A percentile compares a stretch with the other conserved stretches of the same genome.
Conservation (phyloP, 257 asterid species). For the Datura wrightii region DNA sequence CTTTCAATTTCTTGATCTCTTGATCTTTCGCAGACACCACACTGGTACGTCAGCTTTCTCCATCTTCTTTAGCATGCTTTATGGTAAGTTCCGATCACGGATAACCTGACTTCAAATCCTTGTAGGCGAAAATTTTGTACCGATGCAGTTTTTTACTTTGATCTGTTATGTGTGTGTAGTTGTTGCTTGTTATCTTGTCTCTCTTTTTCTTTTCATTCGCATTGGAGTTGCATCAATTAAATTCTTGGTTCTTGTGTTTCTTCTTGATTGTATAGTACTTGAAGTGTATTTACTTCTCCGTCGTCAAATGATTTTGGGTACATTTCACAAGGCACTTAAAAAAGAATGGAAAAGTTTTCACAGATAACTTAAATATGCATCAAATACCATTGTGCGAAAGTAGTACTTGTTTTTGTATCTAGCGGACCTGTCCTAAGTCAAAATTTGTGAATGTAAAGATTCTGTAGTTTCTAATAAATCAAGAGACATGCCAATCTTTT, state of each 20-base stretch:
- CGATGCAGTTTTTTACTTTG: not conserved
- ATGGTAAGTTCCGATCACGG: not conserved
- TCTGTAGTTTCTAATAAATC: not conserved
- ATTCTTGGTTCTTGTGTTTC: not conserved
- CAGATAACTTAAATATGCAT: not conserved
- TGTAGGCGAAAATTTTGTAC: not conserved
- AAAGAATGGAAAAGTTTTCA: not conserved
- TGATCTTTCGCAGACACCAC: not conserved
- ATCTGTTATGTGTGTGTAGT: constrained; percentile 4
- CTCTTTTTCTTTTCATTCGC: not conserved
- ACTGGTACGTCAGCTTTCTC: not conserved
- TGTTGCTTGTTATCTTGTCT: not conserved
- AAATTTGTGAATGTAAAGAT: not conserved
- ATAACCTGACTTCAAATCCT: not conserved
- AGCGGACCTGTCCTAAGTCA: not conserved
- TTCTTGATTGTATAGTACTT: not conserved
- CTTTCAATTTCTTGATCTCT: not conserved
- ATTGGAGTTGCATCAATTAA: not conserved
- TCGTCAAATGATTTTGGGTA: not conserved
- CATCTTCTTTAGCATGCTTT: not conserved
- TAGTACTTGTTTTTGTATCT: not conserved
- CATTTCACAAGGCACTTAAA: not conserved
- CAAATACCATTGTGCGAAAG: not conserved
- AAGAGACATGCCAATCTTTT: not conserved
- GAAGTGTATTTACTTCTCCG: not conserved